A percentile compares a stretch with the other conserved stretches of the same genome.
phyloP scores from a whole-genome alignment of 768 basidiomycete species.

The Boletellus ananas region DNA sequence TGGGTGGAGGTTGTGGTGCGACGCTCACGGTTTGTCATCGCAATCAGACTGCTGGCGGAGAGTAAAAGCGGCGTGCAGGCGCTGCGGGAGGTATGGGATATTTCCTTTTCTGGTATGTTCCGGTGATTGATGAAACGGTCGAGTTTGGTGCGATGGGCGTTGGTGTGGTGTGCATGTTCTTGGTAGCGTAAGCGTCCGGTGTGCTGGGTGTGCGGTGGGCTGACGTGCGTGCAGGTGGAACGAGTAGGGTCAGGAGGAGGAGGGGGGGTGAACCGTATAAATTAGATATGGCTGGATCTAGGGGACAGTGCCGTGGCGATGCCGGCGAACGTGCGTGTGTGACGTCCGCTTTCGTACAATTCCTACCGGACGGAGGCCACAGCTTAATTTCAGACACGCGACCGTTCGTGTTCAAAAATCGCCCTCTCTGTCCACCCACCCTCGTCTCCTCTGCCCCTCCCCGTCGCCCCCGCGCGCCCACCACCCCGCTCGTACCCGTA shows the following conservation, averaged over 20 bases:
- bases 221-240: slow-evolving; percentile 58
- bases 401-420: slow-evolving; percentile 23
- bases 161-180: slow-evolving; percentile 88
- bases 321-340: slow-evolving; percentile 39
- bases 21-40: slow-evolving; percentile 12
- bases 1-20: slow-evolving; percentile 5
- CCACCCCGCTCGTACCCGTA: slow-evolving; percentile 1
- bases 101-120: slow-evolving; percentile 11
- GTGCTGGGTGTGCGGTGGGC: slow-evolving; percentile 17
- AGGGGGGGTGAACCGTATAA: too few relatives aligned
- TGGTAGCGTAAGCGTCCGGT: slow-evolving; percentile 72
- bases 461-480: slow-evolving; percentile 5
- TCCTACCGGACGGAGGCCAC: slow-evolving; percentile 18
- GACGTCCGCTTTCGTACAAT: slow-evolving; percentile 24
- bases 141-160: slow-evolving; percentile 91
- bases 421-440: neutral
- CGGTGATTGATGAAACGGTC: slow-evolving; percentile 21
- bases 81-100: slow-evolving; percentile 67
- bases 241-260: slow-evolving; percentile 43
- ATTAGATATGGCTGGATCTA: slow-evolving; percentile 9
- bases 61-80: slow-evolving; percentile 87
- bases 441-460: neutral
- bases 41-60: slow-evolving; percentile 70
- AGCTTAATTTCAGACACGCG: slow-evolving; percentile 38
- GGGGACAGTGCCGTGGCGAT: slow-evolving; percentile 22